phyloP scores from a whole-genome alignment of 148 eudicot species.

The Cornus controversa region DNA sequence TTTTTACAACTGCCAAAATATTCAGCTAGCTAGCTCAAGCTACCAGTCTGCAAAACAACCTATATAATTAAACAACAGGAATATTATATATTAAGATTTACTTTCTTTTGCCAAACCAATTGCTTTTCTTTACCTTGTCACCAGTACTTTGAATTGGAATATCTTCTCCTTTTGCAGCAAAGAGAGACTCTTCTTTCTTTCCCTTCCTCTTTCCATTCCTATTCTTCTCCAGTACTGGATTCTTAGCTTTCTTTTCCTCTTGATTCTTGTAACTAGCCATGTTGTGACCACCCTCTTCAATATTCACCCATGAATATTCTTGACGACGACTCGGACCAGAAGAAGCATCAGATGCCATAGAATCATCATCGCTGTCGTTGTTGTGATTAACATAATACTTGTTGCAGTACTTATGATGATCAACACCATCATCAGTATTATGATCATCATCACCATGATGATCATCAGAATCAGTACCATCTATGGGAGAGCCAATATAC shows the following conservation, averaged over 20 bases:
- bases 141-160: background rate
- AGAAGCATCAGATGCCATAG: conserved; percentile 44
- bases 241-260: conserved; percentile 20
- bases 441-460: background rate
- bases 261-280: background rate
- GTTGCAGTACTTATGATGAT: background rate
- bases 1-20: background rate
- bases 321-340: conserved; percentile 26
- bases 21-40: conserved; percentile 10
- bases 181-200: conserved; percentile 15
- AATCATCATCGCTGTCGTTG: conserved; percentile 34
- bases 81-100: background rate
- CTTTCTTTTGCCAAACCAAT: conserved; percentile 21
- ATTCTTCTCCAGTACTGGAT: conserved; percentile 10
- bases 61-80: background rate
- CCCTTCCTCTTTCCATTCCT: background rate
- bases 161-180: conserved; percentile 7
- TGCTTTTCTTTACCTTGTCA: conserved; percentile 17
- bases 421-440: background rate
- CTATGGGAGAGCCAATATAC: conserved; percentile 37
- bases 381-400: background rate
- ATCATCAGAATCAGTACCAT: background rate
- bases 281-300: too few relatives aligned
- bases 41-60: background rate
- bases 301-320: conserved; percentile 11